These are phyloP conservation scores for Beverwykella pulmonaria DNA, from an alignment of 495 filamentous ascomycete genomes.

Conservation along the genomic window DNA sequence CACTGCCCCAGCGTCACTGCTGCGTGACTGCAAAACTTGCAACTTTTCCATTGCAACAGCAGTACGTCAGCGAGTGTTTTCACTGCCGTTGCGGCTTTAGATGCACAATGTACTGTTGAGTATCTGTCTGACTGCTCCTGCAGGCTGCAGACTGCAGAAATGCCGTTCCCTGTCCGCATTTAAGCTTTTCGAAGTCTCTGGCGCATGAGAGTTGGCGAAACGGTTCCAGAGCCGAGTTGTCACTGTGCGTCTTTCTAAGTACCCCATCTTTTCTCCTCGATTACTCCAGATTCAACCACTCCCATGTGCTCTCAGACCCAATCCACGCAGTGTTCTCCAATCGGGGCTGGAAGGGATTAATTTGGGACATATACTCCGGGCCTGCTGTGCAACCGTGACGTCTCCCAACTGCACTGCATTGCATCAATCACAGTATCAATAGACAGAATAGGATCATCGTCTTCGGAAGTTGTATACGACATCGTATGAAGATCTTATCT, in stretches of 20 bases:
- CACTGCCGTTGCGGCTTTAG: constrained; percentile 1
- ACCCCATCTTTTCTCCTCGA: neutral
- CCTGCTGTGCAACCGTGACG: constrained; percentile 5
- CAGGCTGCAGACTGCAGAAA: constrained; percentile 18
- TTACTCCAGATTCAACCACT: neutral
- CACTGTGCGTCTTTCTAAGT: neutral
- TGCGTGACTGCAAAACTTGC: neutral
- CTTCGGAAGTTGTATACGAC: constrained; percentile 3
- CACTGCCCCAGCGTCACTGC: neutral
- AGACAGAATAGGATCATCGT: constrained; percentile 6
- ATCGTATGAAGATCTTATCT: constrained; percentile 6
- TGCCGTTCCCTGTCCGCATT: constrained; percentile 1
- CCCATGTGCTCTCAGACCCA: too few species aligned
- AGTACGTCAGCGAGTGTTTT: constrained; percentile 19
- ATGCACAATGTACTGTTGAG: constrained; percentile 2
- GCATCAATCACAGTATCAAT: neutral
- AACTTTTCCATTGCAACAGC: constrained; percentile 1
- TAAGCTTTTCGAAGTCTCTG: constrained; percentile 5
- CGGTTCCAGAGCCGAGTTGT: neutral
- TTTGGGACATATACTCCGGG: neutral
- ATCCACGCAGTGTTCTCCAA: too few species aligned
- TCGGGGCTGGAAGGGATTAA: neutral
- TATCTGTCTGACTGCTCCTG: constrained; percentile 21
- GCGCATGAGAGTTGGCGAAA: constrained; percentile 1
- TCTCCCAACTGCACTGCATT: neutral